These are phyloP conservation scores for Cyclotella atomus DNA, from an alignment of 108 stramenopile genomes.

Conservation along the genomic window DNA sequence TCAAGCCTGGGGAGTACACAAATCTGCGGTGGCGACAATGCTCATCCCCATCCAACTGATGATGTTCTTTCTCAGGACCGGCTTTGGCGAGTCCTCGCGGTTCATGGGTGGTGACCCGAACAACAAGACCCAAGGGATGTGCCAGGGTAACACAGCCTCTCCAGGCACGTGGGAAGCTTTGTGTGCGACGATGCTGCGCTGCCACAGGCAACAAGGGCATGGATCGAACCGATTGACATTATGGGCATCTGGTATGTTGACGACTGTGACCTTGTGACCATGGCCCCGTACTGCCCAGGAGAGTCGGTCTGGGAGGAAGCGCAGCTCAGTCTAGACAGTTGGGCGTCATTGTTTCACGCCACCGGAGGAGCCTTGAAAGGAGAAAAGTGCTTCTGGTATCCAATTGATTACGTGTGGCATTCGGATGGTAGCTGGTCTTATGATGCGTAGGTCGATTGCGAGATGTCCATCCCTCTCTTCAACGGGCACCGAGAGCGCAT, in stretches of 20 bases:
- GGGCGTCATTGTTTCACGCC: neutral
- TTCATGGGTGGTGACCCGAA: too few species aligned
- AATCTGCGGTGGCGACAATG: neutral
- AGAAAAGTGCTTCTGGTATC: slow-evolving; percentile 1
- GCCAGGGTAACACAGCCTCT: too few species aligned
- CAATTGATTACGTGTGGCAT: neutral
- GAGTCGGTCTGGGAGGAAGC: neutral
- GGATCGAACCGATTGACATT: too few species aligned
- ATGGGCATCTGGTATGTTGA: too few species aligned
- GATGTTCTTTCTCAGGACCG: too few species aligned
- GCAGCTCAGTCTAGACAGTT: neutral
- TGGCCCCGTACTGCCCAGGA: neutral
- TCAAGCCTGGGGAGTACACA: neutral
- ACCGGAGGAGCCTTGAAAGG: neutral
- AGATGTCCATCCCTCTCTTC: neutral
- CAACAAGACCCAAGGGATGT: too few species aligned
- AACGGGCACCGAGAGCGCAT: neutral
- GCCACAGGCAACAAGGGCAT: too few species aligned
- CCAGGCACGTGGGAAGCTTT: too few species aligned
- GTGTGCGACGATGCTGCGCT: too few species aligned
- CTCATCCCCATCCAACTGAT: neutral
- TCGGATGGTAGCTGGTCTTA: neutral
- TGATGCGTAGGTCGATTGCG: neutral
- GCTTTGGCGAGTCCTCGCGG: too few species aligned
- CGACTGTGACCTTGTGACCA: neutral